Base-by-base conservation (phyloP, 352 stramenopile genomes). In the Phytophthora syringae region DNA sequence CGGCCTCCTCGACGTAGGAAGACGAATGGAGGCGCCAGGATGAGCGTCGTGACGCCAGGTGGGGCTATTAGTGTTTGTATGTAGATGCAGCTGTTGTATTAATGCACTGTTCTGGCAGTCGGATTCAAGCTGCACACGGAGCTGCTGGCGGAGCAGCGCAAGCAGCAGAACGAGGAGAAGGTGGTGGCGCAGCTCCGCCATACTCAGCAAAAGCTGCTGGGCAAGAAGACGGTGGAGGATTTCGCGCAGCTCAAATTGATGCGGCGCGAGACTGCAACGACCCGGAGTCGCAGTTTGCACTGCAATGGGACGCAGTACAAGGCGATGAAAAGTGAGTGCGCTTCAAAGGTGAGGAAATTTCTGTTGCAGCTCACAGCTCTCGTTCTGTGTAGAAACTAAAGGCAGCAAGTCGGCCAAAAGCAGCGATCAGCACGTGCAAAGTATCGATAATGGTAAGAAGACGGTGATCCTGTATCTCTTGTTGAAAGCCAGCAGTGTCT, bases 161-260 rank as follows among this genome's bases (percentile, higher is more conserved):
- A 45, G 20, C 63, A 69, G 36, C 59, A 73, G 28, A 61, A 47
- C 1, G 54, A 76, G 21, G 60, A 79, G 53, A 70, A 57, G 15
- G 66, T 75, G 24, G 63, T 65, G 3, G 40, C 24, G 12, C 79
- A 79, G 44, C 67, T 80, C 12, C 58, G 69, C 2, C 59, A 72
- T 16, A 50, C 45, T 7, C 73, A 87, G 45, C 79, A 82, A 24
- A 82, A 71, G 59, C 66, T 88, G 9, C 7, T 80, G 5, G 70
- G 77, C 18, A 81, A 64, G 66, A 90, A 88, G 60, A 84, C 70
- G 6, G 77, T 78, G 2, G 75, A 86, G 24, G 73, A 88, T 34
- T 84, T 83, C 39, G 77, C 75, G 9, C 58, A 60, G 9, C 40
- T 87, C 16, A 79, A 79, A 12, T 32, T 90, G 32, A 64, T 86